Evolutionary conservation across 257 asterid species (phyloP), one percentile per base, ranked within the genome.

Genomic region (Ligustrum vulgare): DNA sequence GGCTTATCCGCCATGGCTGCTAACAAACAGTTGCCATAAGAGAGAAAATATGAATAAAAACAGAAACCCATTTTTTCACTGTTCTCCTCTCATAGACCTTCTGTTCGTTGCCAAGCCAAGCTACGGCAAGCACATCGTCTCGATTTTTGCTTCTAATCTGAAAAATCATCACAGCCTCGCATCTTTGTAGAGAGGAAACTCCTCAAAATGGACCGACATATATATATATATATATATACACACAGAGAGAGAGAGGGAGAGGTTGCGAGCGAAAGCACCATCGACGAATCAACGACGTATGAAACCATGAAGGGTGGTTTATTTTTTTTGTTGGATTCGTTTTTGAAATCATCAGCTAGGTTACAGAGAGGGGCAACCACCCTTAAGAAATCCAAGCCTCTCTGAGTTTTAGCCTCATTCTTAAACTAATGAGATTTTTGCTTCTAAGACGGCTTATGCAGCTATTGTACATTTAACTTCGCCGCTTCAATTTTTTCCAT

Each of bases 111-210:
- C 67, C 67, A 23, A 23, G 67, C 67, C 67, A 60, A 60, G 67
- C 8, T 60, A 10, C 67, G 67, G 67, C 15, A 60, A 60, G 67
- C 67, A 23, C 34, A 22, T 60, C 16, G 67, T 25, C 67, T 60
- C 67, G 23, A 60, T 23, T 23, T 23, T 8, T 60, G 67, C 3
- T 60, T 31, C 23, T 60, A 34, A 4, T 28, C 3, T 23, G 67
- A 60, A 60, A 23, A 23, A 60, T 60, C 67, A 23, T 60, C 67
- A 60, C 67, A 22, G 67, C 67, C 67, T 60, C 67, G 67, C 18
- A 60, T 60, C 32, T 22, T 22, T 2, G 13, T 2, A 58, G 31
- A 20, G 65, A 58, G 32, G 32, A 22, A 58, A 8, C 22, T 12
- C 16, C 13, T 2, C 12, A 58, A 22, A 8, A 8, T 4, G 67